Conservation (phyloP, 2,329 filamentous ascomycete species). For the Orbilia quercus region DNA sequence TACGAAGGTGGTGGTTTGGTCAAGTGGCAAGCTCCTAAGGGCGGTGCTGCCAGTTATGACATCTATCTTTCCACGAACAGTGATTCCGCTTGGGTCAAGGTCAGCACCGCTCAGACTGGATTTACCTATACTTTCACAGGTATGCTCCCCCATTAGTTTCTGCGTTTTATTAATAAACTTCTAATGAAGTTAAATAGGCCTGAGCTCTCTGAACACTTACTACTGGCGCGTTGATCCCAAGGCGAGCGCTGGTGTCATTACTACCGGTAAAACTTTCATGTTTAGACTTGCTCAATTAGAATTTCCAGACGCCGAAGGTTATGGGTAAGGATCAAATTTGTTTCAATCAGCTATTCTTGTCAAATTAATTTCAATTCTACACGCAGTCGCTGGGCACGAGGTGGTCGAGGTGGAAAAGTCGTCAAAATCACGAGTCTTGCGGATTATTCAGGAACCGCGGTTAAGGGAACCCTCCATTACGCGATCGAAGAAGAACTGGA, state of each 20-base stretch:
- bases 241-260: slow-evolving; percentile 50
- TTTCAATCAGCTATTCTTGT: background rate
- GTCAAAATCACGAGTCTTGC: slow-evolving; percentile 63
- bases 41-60: slow-evolving; percentile 58
- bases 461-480: slow-evolving; percentile 62
- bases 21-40: slow-evolving; percentile 59
- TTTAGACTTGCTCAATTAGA: slow-evolving; percentile 62
- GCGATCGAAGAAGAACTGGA: slow-evolving; percentile 59
- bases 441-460: slow-evolving; percentile 59
- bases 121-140: slow-evolving; percentile 19
- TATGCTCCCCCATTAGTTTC: background rate
- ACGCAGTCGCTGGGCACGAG: slow-evolving; percentile 61
- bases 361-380: background rate
- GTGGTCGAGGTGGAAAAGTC: slow-evolving; percentile 62
- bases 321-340: slow-evolving; percentile 58
- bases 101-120: slow-evolving; percentile 51
- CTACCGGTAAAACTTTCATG: slow-evolving; percentile 60
- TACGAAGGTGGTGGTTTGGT: slow-evolving; percentile 56
- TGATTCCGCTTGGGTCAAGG: slow-evolving; percentile 42
- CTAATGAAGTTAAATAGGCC: slow-evolving; percentile 24
- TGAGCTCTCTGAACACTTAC: slow-evolving; percentile 60
- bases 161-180: background rate
- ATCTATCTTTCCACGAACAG: slow-evolving; percentile 60
- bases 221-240: slow-evolving; percentile 62
- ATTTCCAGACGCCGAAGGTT: slow-evolving; percentile 64